Evolutionary conservation across 441 rosid species (phyloP).

Genomic region (Erodium texanum): DNA sequence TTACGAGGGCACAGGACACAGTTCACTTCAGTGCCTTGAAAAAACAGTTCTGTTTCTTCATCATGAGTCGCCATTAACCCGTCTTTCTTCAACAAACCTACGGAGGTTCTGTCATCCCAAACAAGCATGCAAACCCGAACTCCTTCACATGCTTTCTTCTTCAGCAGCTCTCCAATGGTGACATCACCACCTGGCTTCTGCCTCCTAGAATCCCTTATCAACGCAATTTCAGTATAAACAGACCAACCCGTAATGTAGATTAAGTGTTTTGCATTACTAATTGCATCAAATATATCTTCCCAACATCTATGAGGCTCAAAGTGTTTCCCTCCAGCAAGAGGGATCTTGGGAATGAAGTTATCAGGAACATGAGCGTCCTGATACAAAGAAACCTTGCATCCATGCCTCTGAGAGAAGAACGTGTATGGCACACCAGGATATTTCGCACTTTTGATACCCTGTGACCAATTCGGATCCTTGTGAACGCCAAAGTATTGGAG

Average conservation of each 20-base stretch:
- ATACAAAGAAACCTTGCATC: constrained; percentile 48
- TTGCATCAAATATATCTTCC: constrained; percentile 53
- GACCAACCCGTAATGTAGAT: constrained; percentile 59
- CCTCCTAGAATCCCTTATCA: constrained; percentile 37
- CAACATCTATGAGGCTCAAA: constrained; percentile 38
- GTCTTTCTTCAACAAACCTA: constrained; percentile 23
- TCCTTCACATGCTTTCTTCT: constrained; percentile 37
- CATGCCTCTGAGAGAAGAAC: constrained; percentile 35
- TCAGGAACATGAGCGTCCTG: constrained; percentile 46
- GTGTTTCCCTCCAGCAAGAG: constrained; percentile 8
- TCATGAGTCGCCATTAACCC: constrained; percentile 56
- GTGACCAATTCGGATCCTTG: constrained; percentile 34
- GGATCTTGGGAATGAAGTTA: constrained; percentile 15
- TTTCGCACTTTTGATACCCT: constrained; percentile 23
- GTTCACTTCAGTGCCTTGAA: constrained; percentile 32
- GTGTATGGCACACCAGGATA: constrained; percentile 37
- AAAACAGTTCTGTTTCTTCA: constrained; percentile 33
- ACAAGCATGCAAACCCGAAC: constrained; percentile 43
- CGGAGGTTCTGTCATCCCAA: constrained; percentile 55
- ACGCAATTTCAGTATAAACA: constrained; percentile 24
- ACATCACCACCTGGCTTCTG: constrained; percentile 16
- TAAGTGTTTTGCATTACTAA: constrained; percentile 34
- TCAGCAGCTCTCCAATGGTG: constrained; percentile 38
- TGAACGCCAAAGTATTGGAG: constrained; percentile 27
- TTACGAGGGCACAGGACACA: constrained; percentile 44